Percentiles rank a stretch among this genome's conserved stretches.
Evolutionary conservation across 768 basidiomycete species (phyloP).

Genomic region (Mycena polygramma): DNA sequence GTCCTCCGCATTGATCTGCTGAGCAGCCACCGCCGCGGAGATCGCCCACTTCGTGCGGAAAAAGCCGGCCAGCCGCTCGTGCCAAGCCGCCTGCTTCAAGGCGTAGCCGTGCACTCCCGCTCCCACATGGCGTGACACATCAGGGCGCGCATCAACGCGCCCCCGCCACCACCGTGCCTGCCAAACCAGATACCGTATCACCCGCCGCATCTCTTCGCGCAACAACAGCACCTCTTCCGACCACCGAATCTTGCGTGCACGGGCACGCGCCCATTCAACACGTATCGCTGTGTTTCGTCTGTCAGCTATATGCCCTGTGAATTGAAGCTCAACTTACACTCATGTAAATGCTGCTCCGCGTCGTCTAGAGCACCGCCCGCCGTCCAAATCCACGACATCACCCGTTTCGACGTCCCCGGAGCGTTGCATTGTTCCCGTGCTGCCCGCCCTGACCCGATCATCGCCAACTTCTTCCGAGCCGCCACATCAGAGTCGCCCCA

Average conservation of each 20-base stretch:
- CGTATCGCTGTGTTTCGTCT: background rate
- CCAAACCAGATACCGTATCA: constrained; percentile 41
- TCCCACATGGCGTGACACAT: background rate
- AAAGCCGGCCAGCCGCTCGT: background rate
- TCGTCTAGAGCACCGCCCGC: constrained; percentile 7
- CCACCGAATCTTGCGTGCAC: constrained; percentile 2
- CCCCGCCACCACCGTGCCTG: constrained; percentile 38
- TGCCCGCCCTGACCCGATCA: background rate
- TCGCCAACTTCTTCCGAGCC: background rate
- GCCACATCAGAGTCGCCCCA: background rate
- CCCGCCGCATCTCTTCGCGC: constrained; percentile 45
- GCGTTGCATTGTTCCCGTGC: background rate
- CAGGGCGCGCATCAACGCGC: background rate
- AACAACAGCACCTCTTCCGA: constrained; percentile 42
- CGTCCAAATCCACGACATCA: constrained; percentile 26
- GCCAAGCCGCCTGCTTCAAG: constrained; percentile 5
- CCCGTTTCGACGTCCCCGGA: background rate
- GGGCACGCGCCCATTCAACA: constrained; percentile 14
- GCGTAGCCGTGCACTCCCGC: constrained; percentile 5
- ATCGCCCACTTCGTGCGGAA: background rate
- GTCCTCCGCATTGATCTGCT: background rate
- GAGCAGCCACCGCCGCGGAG: background rate
- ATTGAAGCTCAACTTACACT: background rate
- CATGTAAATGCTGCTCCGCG: constrained; percentile 3
- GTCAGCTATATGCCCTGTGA: too few relatives aligned